Conservation (phyloP, 2,329 filamentous ascomycete genomes). For the Phyllosticta capitalensis region DNA sequence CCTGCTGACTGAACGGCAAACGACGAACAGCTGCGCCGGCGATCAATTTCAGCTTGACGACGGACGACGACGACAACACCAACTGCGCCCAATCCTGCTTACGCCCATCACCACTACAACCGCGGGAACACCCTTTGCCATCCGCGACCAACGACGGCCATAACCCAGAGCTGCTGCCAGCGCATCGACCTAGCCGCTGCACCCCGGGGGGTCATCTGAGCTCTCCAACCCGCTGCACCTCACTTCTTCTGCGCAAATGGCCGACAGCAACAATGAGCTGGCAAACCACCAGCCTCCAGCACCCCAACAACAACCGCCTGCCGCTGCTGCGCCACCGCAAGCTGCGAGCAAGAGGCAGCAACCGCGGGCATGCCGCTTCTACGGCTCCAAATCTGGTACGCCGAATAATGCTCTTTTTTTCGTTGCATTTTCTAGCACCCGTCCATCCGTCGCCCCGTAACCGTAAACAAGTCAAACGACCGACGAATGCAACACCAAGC, state of each 20-base stretch:
- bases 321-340: constrained; percentile 20
- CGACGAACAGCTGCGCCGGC: too few relatives aligned
- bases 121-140: constrained; percentile 23
- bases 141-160: constrained; percentile 15
- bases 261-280: background rate
- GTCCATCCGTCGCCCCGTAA: too few relatives aligned
- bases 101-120: constrained; percentile 1
- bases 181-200: constrained; percentile 11
- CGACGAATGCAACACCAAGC: too few relatives aligned
- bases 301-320: constrained; percentile 25
- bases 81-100: background rate
- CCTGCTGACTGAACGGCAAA: too few relatives aligned
- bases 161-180: constrained; percentile 11
- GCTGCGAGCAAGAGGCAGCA: constrained; percentile 16
- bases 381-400: constrained; percentile 31
- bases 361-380: constrained; percentile 30
- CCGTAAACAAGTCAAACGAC: too few relatives aligned
- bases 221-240: background rate
- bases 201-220: background rate
- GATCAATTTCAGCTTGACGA: too few relatives aligned
- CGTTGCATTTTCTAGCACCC: background rate
- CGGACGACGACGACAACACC: constrained; percentile 5
- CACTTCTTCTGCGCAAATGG: background rate
- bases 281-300: constrained; percentile 13
- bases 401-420: constrained; percentile 11